phyloP scores from a whole-genome alignment of 805 yeast genomes.

The Candida ponderosae region DNA sequence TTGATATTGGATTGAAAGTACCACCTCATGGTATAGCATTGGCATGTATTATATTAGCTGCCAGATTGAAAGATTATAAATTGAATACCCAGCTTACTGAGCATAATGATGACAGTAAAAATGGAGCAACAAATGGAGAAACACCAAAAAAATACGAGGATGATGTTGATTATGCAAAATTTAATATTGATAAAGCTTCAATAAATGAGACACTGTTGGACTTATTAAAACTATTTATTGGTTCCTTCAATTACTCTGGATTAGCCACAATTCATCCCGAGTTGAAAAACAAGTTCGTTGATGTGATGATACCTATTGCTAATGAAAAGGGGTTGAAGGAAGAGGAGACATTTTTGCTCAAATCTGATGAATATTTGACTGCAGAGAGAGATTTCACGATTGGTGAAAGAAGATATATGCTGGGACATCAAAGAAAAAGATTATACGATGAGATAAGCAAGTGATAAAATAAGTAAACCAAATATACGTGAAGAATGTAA shows the following conservation, averaged over 20 bases:
- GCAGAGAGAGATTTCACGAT: slow-evolving; percentile 23
- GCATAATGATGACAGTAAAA: slow-evolving; percentile 1
- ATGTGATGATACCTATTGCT: slow-evolving; percentile 38
- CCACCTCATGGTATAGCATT: slow-evolving; percentile 76
- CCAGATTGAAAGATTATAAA: slow-evolving; percentile 30
- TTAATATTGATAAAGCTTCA: slow-evolving; percentile 23
- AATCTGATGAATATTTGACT: slow-evolving; percentile 38
- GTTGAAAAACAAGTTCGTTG: slow-evolving; percentile 27
- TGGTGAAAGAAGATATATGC: slow-evolving; percentile 48
- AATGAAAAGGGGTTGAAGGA: slow-evolving; percentile 23
- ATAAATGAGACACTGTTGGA: slow-evolving; percentile 45
- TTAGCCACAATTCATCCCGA: slow-evolving; percentile 33
- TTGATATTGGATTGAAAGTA: slow-evolving; percentile 58
- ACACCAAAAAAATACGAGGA: slow-evolving; percentile 14
- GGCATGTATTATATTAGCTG: slow-evolving; percentile 55
- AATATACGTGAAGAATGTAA: no score
- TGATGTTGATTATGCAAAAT: slow-evolving; percentile 10
- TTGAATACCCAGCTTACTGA: no score
- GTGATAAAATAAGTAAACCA: no score
- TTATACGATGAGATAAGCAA: slow-evolving; percentile 29
- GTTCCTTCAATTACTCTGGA: slow-evolving; percentile 43
- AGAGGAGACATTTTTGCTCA: slow-evolving; percentile 20
- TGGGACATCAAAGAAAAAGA: slow-evolving; percentile 39
- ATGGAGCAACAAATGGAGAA: slow-evolving; percentile 3
- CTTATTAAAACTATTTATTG: slow-evolving; percentile 53